Conservation (phyloP, 1,284 basidiomycete genomes). For the Austropuccinia psidii region DNA sequence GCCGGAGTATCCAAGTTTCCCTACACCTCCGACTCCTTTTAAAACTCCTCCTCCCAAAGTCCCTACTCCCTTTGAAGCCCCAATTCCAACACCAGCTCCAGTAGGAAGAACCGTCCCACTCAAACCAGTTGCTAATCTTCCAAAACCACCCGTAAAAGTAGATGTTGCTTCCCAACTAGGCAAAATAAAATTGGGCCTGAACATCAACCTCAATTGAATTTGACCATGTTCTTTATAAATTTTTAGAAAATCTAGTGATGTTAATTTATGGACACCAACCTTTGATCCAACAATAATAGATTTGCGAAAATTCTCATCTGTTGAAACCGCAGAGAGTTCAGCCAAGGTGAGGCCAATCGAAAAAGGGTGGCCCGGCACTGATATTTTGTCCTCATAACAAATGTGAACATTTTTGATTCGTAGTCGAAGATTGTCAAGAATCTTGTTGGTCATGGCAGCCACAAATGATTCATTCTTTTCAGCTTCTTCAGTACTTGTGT, state of each 20-base stretch:
- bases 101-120: conserved; percentile 29
- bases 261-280: conserved; percentile 64
- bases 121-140: conserved; percentile 56
- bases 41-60: conserved; percentile 49
- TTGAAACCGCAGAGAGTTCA: conserved; percentile 86
- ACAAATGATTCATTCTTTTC: conserved; percentile 72
- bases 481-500: too few relatives aligned
- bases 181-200: conserved; percentile 60
- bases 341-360: conserved; percentile 86
- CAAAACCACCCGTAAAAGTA: conserved; percentile 62
- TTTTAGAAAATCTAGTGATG: conserved; percentile 63
- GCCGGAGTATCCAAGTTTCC: conserved; percentile 17
- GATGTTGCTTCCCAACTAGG: conserved; percentile 44
- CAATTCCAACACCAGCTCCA: conserved; percentile 55
- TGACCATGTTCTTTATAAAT: conserved; percentile 59
- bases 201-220: conserved; percentile 65
- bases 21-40: conserved; percentile 40
- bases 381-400: conserved; percentile 90
- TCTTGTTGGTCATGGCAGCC: conserved; percentile 76
- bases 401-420: conserved; percentile 91
- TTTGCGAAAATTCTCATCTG: conserved; percentile 83
- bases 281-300: conserved; percentile 65
- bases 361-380: conserved; percentile 94
- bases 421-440: conserved; percentile 94
- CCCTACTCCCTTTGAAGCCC: conserved; percentile 67